Conservation (phyloP, 306 rosid genomes). For the Oxytropis ochrocephala region DNA sequence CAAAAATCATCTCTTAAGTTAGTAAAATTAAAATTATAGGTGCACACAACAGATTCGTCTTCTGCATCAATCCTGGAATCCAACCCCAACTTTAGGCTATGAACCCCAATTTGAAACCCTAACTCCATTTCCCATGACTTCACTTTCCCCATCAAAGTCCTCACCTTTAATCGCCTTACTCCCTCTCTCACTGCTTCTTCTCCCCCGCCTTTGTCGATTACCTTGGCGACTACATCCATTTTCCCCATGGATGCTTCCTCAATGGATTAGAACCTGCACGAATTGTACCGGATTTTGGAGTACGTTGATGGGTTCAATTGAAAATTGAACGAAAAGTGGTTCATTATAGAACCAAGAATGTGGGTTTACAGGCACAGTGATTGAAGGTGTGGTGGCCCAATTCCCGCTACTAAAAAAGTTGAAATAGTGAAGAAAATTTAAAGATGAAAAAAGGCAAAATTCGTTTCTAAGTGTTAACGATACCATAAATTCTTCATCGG, state of each 20-base stretch:
- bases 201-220: constrained; percentile 78
- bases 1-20: no score
- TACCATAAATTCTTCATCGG: no score
- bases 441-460: no score
- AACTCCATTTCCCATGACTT: constrained; percentile 26
- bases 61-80: constrained; percentile 28
- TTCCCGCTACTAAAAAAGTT: no score
- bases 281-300: constrained; percentile 57
- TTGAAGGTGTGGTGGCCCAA: constrained; percentile 97
- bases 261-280: constrained; percentile 34
- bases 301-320: constrained; percentile 61
- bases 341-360: constrained; percentile 71
- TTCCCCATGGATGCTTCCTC: constrained; percentile 14
- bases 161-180: constrained; percentile 64
- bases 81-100: constrained; percentile 35
- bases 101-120: constrained; percentile 6
- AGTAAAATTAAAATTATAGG: no score
- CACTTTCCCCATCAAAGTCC: constrained; percentile 64
- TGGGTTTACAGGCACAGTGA: constrained; percentile 95
- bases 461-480: no score
- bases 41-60: no score
- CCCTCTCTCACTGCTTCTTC: constrained; percentile 74
- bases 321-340: constrained; percentile 73
- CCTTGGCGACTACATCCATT: constrained; percentile 63
- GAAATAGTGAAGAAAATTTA: no score